Conservation (phyloP, 441 rosid species). For the Oxalis stricta region DNA sequence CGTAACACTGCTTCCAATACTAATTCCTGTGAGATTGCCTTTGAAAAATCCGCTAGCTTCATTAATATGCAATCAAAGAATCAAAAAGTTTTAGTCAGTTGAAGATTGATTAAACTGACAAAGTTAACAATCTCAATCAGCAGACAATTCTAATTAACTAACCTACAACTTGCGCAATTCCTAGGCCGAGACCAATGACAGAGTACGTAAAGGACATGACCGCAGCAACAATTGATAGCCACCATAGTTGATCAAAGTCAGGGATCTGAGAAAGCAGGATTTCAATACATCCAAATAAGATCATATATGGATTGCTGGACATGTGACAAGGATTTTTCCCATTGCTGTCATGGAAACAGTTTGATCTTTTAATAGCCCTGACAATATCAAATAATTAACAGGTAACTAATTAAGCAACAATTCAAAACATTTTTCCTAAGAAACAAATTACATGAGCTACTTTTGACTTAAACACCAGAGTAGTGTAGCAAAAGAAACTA, state of each 20-base stretch:
- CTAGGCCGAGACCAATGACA: conserved; percentile 18
- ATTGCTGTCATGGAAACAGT: conserved; percentile 13
- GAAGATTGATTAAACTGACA: not conserved
- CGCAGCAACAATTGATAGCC: conserved; percentile 19
- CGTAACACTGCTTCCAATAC: conserved; percentile 21
- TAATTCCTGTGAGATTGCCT: conserved; percentile 29
- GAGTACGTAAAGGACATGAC: conserved; percentile 16
- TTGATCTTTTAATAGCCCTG: conserved; percentile 17
- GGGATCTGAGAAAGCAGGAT: conserved; percentile 22
- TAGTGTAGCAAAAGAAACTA: not conserved
- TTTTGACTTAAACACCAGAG: no score
- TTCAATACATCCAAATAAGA: conserved; percentile 14
- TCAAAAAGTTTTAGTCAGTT: not conserved
- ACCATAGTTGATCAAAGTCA: conserved; percentile 10
- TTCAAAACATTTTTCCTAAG: not conserved
- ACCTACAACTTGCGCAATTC: conserved; percentile 20
- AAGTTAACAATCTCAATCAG: not conserved
- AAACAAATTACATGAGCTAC: no score
- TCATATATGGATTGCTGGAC: conserved; percentile 14
- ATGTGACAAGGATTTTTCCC: conserved; percentile 7
- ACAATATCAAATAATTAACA: not conserved
- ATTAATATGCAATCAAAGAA: not conserved
- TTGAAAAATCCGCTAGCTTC: conserved; percentile 23
- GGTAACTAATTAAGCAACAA: not conserved
- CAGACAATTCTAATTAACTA: not conserved